Percentiles rank a stretch among this genome's conserved stretches.
Conservation (phyloP, 257 asterid species). For the Thymus mandschuricus region DNA sequence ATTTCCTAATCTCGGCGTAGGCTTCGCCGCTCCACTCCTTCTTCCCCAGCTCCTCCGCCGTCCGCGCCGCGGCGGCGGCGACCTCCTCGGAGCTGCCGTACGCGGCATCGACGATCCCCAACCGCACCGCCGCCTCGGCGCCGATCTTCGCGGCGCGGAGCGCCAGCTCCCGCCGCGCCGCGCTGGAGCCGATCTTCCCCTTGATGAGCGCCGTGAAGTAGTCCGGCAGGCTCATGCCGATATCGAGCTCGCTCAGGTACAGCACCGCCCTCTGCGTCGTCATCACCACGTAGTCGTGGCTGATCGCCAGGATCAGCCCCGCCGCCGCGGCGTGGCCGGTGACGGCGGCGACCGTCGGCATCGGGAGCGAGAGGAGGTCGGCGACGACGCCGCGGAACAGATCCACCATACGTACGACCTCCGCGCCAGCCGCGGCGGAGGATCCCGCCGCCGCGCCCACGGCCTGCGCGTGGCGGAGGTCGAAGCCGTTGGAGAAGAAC, state of each 20-base stretch:
- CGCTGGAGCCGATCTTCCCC: slow-evolving; percentile 48
- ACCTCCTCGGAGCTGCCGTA: slow-evolving; percentile 53
- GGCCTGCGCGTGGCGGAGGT: slow-evolving; percentile 71
- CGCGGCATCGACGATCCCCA: slow-evolving; percentile 70
- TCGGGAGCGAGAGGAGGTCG: slow-evolving; percentile 65
- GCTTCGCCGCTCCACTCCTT: slow-evolving; percentile 65
- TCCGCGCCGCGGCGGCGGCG: slow-evolving; percentile 50
- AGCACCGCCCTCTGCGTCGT: slow-evolving; percentile 58
- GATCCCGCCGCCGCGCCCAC: slow-evolving; percentile 54
- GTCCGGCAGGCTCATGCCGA: slow-evolving; percentile 82
- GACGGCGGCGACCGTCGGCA: slow-evolving; percentile 84
- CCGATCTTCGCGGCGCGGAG: slow-evolving; percentile 58
- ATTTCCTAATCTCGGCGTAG: slow-evolving; percentile 64
- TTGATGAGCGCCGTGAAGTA: slow-evolving; percentile 63
- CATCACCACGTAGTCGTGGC: slow-evolving; percentile 76
- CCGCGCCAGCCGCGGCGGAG: slow-evolving; percentile 42
- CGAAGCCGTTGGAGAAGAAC: slow-evolving; percentile 93
- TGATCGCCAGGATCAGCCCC: slow-evolving; percentile 68
- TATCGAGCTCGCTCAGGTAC: slow-evolving; percentile 88
- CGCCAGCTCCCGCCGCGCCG: slow-evolving; percentile 53
- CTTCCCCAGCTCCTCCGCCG: slow-evolving; percentile 60
- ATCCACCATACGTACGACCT: slow-evolving; percentile 61
- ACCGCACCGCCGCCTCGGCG: slow-evolving; percentile 57
- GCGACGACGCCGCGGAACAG: slow-evolving; percentile 64
- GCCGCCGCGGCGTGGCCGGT: slow-evolving; percentile 93